Base-by-base conservation (phyloP, 805 yeast species). In the Ogataea kodamae region DNA sequence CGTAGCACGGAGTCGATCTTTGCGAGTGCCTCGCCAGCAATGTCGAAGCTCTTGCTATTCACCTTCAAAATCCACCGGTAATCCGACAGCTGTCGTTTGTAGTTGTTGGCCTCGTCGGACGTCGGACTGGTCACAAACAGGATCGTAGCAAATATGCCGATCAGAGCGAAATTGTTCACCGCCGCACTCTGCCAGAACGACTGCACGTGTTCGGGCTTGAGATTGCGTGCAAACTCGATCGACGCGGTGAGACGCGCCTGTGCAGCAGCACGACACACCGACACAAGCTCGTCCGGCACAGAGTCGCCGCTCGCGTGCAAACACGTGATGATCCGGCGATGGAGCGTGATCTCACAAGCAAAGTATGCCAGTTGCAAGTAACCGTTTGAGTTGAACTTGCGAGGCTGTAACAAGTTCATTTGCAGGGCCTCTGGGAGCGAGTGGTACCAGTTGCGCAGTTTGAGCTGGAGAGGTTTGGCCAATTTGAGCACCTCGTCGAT, bases 111-210 rank as follows among this genome's bases (percentile, higher is more conserved):
- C 50, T 87, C 96, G 35, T 78, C 85, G 11, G 70, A 57, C 0
- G 72, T 50, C 6, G 68, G 56, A 1, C 92, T 65, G 0, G 96
- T 82, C 10, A 81, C 79, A 48, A 72, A 84, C 35, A 89, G 61
- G 9, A 89, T 64, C 0, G 94, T 80, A 0, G 96, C 95, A 67
- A 89, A 89, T 0, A 90, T 76, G 2, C 96, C 96, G 23, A 88
- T 85, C 22, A 85, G 60, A 5, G 95, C 77, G 43, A 89, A 76
- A 50, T 85, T 86, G 9, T 82, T 70, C 0, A 92, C 70, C 0
- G 95, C 74, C 2, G 88, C 76, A 2, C 88, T 75, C 59, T 85
- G 92, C 96, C 96, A 89, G 56, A 87, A 88, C 8, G 95, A 76
- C 53, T 80, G 89, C 29, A 86, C 69, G 51, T 87, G 95, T 46